These are phyloP conservation scores for Erigeron philadelphicus DNA, from an alignment of 140 eudicot genomes.

Conservation along the genomic window DNA sequence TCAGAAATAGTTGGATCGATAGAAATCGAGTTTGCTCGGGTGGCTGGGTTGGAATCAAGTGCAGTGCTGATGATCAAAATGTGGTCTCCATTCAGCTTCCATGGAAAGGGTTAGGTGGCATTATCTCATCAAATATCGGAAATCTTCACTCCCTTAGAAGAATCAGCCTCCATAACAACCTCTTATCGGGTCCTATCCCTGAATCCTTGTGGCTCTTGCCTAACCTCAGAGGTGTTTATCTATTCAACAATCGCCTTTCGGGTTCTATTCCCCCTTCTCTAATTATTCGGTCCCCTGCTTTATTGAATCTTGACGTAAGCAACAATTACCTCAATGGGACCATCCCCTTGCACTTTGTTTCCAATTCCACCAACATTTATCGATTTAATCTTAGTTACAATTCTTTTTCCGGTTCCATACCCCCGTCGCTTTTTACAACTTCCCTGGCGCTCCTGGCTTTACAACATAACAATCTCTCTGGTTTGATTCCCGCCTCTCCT, in stretches of 20 bases:
- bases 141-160: slow-evolving; percentile 56
- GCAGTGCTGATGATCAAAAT: slow-evolving; percentile 46
- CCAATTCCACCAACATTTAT: slow-evolving; percentile 55
- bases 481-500: slow-evolving; percentile 50
- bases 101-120: slow-evolving; percentile 75
- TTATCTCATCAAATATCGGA: slow-evolving; percentile 59
- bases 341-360: slow-evolving; percentile 53
- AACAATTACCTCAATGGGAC: slow-evolving; percentile 64
- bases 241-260: slow-evolving; percentile 77
- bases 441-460: slow-evolving; percentile 73
- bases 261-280: slow-evolving; percentile 83
- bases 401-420: slow-evolving; percentile 60
- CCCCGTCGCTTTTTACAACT: slow-evolving; percentile 36
- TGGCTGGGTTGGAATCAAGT: slow-evolving; percentile 79
- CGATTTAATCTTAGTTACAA: slow-evolving; percentile 77
- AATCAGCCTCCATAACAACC: slow-evolving; percentile 82
- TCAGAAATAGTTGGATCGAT: slow-evolving; percentile 63
- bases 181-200: slow-evolving; percentile 63
- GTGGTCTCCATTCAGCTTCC: slow-evolving; percentile 83
- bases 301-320: slow-evolving; percentile 74
- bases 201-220: slow-evolving; percentile 61
- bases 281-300: slow-evolving; percentile 24
- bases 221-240: slow-evolving; percentile 74
- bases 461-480: slow-evolving; percentile 76
- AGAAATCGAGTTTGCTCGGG: slow-evolving; percentile 71